Evolutionary conservation across 345 rosid genomes (phyloP).

Genomic region (Eucalyptus melliodora): DNA sequence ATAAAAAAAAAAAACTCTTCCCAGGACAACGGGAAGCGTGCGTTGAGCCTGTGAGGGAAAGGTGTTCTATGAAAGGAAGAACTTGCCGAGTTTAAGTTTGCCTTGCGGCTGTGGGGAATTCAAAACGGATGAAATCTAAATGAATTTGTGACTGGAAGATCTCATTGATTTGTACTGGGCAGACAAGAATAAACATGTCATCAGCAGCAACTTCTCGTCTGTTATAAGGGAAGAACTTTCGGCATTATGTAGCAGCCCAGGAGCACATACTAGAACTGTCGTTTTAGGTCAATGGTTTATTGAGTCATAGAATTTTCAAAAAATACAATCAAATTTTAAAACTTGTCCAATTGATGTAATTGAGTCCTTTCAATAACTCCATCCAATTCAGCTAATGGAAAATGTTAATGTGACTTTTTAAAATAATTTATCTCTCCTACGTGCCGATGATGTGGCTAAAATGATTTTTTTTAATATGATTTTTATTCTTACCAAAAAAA

Average conservation of each 20-base stretch:
- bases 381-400: too few species aligned
- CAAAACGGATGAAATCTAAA: not conserved
- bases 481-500: too few species aligned
- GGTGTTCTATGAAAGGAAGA: not conserved
- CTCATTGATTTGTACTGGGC: not conserved
- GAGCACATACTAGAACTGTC: not conserved
- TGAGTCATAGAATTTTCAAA: too few species aligned
- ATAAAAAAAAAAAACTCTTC: too few species aligned
- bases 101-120: not conserved
- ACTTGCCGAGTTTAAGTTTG: not conserved
- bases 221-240: not conserved
- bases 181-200: not conserved
- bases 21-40: not conserved
- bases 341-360: too few species aligned
- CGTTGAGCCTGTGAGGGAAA: not conserved
- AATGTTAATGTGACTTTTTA: accelerated
- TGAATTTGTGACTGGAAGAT: not conserved
- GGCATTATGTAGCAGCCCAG: not conserved
- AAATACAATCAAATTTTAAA: too few species aligned
- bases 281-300: not conserved
- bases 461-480: too few species aligned
- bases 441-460: too few species aligned
- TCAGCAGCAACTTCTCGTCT: not conserved
- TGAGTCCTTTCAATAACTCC: accelerated
- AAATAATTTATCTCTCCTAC: too few species aligned